Evolutionary conservation across 2,329 filamentous ascomycete genomes (phyloP), one percentile per base, ranked within the genome.

Genomic region (Knufia petricola): DNA sequence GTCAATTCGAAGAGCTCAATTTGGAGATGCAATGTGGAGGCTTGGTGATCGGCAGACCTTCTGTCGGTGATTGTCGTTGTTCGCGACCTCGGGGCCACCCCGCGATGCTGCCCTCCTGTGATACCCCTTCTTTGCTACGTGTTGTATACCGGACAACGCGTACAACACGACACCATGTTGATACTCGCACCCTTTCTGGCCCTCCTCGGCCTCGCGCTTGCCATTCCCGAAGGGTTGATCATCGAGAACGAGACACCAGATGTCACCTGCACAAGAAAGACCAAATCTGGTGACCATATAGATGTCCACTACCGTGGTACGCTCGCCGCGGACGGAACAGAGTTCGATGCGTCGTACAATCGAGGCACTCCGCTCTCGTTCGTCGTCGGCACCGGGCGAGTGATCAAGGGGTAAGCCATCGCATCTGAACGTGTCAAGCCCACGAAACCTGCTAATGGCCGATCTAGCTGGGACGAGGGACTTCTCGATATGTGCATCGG

Each of bases 401-500:
- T 96, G 44, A 98, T 98, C 65, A 82, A 85, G 71, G 90, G 90
- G 82, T 87, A 64, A 60, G 79, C 74, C 7, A 17, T 19, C 20
- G 26, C 6, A n/a, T 34, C 19, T 23, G 17, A n/a, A n/a, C 17
- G 12, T 4, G n/a, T 19, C 19, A n/a, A n/a, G 37, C 28, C 10
- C 20, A 13, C 20, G 12, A 19, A 47, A 36, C 50, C 53, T 15
- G 41, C 31, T 38, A 37, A 31, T 28, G 41, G 82, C 63, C 3
- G 19, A n/a, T 13, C 9, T 21, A 47, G 44, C n/a, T 95, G 89
- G 90, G 90, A 96, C 60, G 69, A 94, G 64, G 90, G 90, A 43
- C 76, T 96, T 32, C 60, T 92, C 47, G 86, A 86, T 62, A 95
- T 96, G 89, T 96, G 92, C 69, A 84, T 94, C 59, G 90, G 92